Base-by-base conservation (phyloP, 345 rosid genomes). In the Brassica nigra region DNA sequence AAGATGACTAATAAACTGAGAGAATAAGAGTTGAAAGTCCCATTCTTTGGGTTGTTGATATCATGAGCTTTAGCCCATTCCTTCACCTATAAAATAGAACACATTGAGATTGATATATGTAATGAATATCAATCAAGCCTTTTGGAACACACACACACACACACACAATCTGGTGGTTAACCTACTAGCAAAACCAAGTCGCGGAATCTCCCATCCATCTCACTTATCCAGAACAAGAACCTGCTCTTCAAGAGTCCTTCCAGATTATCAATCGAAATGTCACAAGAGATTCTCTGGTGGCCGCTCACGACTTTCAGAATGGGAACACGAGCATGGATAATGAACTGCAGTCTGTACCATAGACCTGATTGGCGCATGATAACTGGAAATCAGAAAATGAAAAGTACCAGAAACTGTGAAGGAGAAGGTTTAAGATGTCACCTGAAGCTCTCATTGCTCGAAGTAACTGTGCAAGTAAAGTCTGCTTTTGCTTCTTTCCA, bases 1-100 rank as follows among this genome's bases (percentile, higher is more conserved):
- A 95, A 95, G 85, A 95, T 80, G 62, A 95, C 95, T 36, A 92
- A 88, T 82, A 95, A 82, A 85, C 90, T 80, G 72, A 95, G 94
- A 61, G 95, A 89, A 57, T 89, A 92, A 1, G 99, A 92, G 87
- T 91, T 95, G 42, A 95, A 79, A 44, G 90, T 82, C 75, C 97
- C 95, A 18, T 11, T 6, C 84, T 85, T 95, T 1, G 99, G 83
- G 68, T 92, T 81, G 80, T 92, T 95, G 76, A 95, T 88, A 52
- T 85, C 73, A 65, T 92, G 88, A 73, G 93, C 84, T 87, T 92
- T 92, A 72, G 99, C 97, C 99, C 99, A 95, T 87, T 92, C 97
- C 84, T 92, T 95, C 77, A 95, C 98, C 98, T 94, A 83, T 58
- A 78, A 47, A 78, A 63, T 75, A 36, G 63, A 75, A 62, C 29